Evolutionary conservation across 805 yeast genomes (phyloP).

Genomic region (Pachysolen tannophilus): DNA sequence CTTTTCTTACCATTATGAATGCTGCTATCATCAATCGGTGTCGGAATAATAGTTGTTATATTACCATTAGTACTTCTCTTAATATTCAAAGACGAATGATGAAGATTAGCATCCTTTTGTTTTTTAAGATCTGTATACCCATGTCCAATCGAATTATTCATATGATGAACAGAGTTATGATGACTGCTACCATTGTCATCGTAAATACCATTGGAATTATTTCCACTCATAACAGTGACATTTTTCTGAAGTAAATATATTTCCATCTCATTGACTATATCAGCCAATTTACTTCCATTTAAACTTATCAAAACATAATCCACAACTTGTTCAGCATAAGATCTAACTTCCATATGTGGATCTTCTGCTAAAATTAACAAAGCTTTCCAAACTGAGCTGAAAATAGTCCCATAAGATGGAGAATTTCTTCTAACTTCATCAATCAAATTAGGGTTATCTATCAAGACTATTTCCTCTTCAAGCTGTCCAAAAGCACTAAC

Average conservation of each 20-base stretch:
- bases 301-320: conserved; percentile 64
- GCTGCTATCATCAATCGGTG: neutral
- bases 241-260: conserved; percentile 48
- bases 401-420: conserved; percentile 83
- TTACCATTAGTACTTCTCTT: conserved; percentile 1
- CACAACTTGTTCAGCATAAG: conserved; percentile 63
- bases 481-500: conserved; percentile 83
- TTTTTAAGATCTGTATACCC: neutral
- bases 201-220: neutral
- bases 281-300: conserved; percentile 57
- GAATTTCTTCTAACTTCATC: conserved; percentile 59
- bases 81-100: conserved; percentile 7
- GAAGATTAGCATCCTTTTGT: neutral
- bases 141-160: conserved; percentile 17
- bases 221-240: conserved; percentile 10
- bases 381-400: conserved; percentile 83
- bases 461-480: conserved; percentile 66
- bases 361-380: conserved; percentile 75
- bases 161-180: conserved; percentile 8
- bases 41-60: conserved; percentile 1
- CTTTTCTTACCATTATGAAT: conserved; percentile 11
- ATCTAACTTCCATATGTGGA: conserved; percentile 76
- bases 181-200: conserved; percentile 8
- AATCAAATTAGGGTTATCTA: conserved; percentile 52
- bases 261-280: conserved; percentile 59